These are phyloP conservation scores for Hemileccinum impolitum DNA, from an alignment of 768 basidiomycete species.

Conservation along the genomic window DNA sequence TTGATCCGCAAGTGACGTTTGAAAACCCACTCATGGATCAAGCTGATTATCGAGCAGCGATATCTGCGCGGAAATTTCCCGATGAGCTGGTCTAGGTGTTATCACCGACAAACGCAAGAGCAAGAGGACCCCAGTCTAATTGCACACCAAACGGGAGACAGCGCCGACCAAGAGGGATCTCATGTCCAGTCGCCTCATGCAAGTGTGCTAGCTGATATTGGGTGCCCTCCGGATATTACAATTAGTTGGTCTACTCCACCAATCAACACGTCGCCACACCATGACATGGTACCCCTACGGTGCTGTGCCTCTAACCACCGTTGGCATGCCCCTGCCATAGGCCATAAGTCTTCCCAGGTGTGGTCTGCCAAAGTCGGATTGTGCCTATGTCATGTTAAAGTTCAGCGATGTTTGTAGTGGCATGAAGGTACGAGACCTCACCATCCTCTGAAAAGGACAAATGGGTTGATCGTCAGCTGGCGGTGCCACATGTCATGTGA, in stretches of 20 bases:
- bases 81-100: too few species aligned
- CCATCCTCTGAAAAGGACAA: constrained; percentile 62
- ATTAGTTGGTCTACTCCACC: constrained; percentile 12
- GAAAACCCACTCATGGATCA: too few species aligned
- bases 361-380: constrained; percentile 97
- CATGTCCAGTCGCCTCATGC: neutral
- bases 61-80: too few species aligned
- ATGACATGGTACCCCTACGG: constrained; percentile 3
- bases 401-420: constrained; percentile 2
- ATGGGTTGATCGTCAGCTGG: constrained; percentile 12
- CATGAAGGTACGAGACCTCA: constrained; percentile 30
- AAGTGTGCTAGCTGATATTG: constrained; percentile 9
- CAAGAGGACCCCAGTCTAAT: too few species aligned
- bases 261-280: constrained; percentile 6
- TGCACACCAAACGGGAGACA: too few species aligned
- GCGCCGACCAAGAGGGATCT: too few species aligned
- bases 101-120: too few species aligned
- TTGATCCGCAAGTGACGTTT: too few species aligned
- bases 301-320: constrained; percentile 29
- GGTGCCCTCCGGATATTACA: constrained; percentile 17
- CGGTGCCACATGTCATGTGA: constrained; percentile 2
- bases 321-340: constrained; percentile 73
- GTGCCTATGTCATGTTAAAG: constrained; percentile 53
- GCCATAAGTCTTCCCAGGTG: constrained; percentile 87
- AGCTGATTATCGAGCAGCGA: too few species aligned